phyloP scores from a whole-genome alignment of 129 eudicot genomes.

The Helianthus annuus region HanXRQr2.0-SUNRISE NC_035440.2:22050431-22050930 shows the following conservation, averaged over 20 bases:
- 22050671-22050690: conserved; percentile 10
- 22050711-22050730: conserved; percentile 20
- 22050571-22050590: conserved; percentile 12
- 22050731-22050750: conserved; percentile 31
- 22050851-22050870: conserved; percentile 23
- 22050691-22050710: conserved; percentile 18
- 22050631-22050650: conserved; percentile 23
- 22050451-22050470: no score
- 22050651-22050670: conserved; percentile 21
- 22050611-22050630: conserved; percentile 19
- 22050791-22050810: conserved; percentile 1
- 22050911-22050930: conserved; percentile 19
- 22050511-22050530: no score
- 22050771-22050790: background rate
- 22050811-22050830: conserved; percentile 22
- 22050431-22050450: no score
- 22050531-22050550: no score
- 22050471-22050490: no score
- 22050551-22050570: background rate
- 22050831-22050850: conserved; percentile 21
- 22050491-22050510: no score
- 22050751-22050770: conserved; percentile 3
- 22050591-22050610: conserved; percentile 29
- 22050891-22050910: conserved; percentile 18
- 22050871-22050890: conserved; percentile 27